Evolutionary conservation across 2,329 filamentous ascomycete species (phyloP).

Genomic region (Sarocladium strictum): DNA sequence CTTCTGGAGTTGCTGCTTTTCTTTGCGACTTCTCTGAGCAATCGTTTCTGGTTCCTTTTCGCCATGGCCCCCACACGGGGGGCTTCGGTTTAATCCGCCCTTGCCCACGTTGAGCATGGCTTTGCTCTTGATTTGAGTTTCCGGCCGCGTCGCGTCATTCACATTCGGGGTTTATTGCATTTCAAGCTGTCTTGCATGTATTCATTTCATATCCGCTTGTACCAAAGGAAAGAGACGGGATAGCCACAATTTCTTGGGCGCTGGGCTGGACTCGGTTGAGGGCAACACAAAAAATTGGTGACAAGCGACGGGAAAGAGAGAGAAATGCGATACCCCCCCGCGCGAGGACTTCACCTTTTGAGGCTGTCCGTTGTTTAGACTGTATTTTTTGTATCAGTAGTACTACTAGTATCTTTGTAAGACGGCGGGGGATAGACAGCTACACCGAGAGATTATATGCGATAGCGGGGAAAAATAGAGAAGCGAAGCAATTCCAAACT

Average conservation of each 20-base stretch:
- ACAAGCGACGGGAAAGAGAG: constrained; percentile 7
- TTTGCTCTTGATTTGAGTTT: constrained; percentile 2
- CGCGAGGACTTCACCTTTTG: neutral
- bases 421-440: constrained; percentile 4
- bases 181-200: neutral
- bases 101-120: neutral
- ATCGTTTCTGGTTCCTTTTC: neutral
- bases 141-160: neutral
- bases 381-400: constrained; percentile 5
- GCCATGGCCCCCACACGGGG: neutral
- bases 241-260: neutral
- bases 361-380: neutral
- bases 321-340: constrained; percentile 6
- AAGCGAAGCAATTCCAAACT: constrained; percentile 10
- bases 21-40: constrained; percentile 6
- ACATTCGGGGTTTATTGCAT: neutral
- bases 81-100: neutral
- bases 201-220: neutral
- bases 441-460: constrained; percentile 7
- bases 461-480: constrained; percentile 6
- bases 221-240: constrained; percentile 1
- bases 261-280: constrained; percentile 8
- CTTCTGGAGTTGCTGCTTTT: constrained; percentile 8
- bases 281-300: constrained; percentile 4
- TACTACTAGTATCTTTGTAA: constrained; percentile 7